Percentiles rank a stretch among this genome's conserved stretches.
These are phyloP conservation scores for Nothophytophthora sp. DNA, from an alignment of 352 stramenopile species.

Conservation along the genomic window DNA sequence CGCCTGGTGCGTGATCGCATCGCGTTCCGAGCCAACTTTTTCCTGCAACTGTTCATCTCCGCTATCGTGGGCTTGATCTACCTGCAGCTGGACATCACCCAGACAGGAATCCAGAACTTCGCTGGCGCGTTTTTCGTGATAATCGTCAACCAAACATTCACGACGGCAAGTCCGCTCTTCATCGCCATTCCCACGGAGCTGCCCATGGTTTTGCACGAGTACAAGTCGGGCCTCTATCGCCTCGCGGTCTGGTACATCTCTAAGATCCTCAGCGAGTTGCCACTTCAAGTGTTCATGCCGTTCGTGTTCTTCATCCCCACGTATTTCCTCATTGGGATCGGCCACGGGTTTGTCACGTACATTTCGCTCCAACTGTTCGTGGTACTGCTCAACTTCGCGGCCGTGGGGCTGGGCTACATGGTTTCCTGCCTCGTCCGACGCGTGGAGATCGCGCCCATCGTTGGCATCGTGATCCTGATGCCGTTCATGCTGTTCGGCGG, in stretches of 20 bases:
- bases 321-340: constrained; percentile 54
- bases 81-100: constrained; percentile 38
- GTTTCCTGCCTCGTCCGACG: constrained; percentile 31
- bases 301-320: constrained; percentile 33
- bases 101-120: constrained; percentile 47
- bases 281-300: constrained; percentile 44
- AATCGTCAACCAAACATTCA: constrained; percentile 42
- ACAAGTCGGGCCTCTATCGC: constrained; percentile 41
- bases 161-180: constrained; percentile 17
- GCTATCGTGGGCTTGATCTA: constrained; percentile 49
- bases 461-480: constrained; percentile 47
- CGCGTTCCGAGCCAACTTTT: constrained; percentile 20
- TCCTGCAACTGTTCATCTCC: constrained; percentile 32
- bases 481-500: constrained; percentile 53
- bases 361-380: constrained; percentile 39
- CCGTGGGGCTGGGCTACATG: constrained; percentile 40
- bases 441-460: constrained; percentile 36
- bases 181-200: constrained; percentile 28
- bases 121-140: constrained; percentile 46
- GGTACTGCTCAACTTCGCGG: constrained; percentile 31
- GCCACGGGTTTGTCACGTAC: constrained; percentile 27
- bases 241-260: constrained; percentile 43
- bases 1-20: constrained; percentile 33
- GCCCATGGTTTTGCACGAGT: constrained; percentile 44
- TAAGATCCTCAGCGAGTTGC: constrained; percentile 54